Conservation (phyloP, 441 rosid genomes). For the Pelargonium australe region DNA sequence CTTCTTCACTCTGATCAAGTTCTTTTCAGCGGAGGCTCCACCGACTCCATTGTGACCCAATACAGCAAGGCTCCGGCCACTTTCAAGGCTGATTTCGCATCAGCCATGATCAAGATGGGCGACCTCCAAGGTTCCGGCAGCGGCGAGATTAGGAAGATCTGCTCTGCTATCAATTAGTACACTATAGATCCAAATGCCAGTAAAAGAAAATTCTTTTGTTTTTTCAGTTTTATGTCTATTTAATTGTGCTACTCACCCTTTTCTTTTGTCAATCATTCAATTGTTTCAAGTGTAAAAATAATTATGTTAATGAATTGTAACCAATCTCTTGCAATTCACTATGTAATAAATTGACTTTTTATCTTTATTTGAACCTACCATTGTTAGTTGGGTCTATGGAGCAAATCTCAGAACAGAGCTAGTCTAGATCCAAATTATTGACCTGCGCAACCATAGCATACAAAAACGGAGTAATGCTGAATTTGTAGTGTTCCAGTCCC, state of each 20-base stretch:
- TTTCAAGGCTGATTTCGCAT: conserved; percentile 42
- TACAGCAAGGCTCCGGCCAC: conserved; percentile 34
- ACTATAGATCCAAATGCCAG: too few relatives aligned
- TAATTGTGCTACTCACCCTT: not conserved
- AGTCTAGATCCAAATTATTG: too few relatives aligned
- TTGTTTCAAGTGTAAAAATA: not conserved
- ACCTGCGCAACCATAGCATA: too few relatives aligned
- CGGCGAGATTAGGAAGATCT: conserved; percentile 38
- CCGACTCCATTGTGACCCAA: conserved; percentile 35
- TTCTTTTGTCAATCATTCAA: not conserved
- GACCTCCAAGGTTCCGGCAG: conserved; percentile 32
- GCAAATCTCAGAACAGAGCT: too few relatives aligned
- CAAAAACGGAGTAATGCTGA: too few relatives aligned
- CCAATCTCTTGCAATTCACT: not conserved
- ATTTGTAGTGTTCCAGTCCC: too few relatives aligned
- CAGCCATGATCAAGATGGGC: conserved; percentile 62
- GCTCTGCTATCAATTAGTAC: conserved; percentile 33
- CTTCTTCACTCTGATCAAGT: conserved; percentile 46
- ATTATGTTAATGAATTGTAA: not conserved
- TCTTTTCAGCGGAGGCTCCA: conserved; percentile 45
- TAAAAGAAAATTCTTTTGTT: too few relatives aligned
- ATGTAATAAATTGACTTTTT: not conserved
- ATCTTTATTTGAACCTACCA: not conserved
- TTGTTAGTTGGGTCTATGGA: too few relatives aligned
- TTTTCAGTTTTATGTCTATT: too few relatives aligned